phyloP scores from a whole-genome alignment of 257 asterid species.

The Misopates orontium region DNA sequence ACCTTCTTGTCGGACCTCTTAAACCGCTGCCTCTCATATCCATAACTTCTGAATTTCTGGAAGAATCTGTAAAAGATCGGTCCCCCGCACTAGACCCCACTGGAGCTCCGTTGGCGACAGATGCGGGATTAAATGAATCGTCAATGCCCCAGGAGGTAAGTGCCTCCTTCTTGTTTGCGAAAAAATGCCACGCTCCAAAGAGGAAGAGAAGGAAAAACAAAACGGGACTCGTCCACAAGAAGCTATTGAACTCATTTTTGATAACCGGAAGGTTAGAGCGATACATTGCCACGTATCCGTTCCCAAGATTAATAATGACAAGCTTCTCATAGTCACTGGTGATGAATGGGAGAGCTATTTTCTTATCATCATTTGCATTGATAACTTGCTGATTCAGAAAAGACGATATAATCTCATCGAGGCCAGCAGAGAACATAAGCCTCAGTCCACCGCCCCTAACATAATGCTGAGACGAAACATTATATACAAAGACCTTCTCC shows the following conservation, averaged over 20 bases:
- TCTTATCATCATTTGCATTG: constrained; percentile 30
- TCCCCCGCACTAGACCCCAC: constrained; percentile 48
- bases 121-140: constrained; percentile 57
- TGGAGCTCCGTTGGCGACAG: constrained; percentile 47
- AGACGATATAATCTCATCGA: constrained; percentile 61
- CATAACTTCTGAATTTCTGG: constrained; percentile 64
- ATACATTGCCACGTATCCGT: constrained; percentile 74
- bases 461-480: constrained; percentile 83
- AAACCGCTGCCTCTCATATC: constrained; percentile 62
- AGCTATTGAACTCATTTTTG: constrained; percentile 75
- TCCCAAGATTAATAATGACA: constrained; percentile 63
- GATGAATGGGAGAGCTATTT: constrained; percentile 46
- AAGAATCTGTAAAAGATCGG: constrained; percentile 57
- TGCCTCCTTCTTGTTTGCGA: constrained; percentile 89
- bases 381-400: constrained; percentile 49
- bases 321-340: constrained; percentile 77
- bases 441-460: constrained; percentile 75
- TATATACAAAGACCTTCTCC: constrained; percentile 68
- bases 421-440: constrained; percentile 62
- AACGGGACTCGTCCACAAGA: constrained; percentile 89
- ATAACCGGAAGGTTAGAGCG: constrained; percentile 77
- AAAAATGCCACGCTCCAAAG: constrained; percentile 84
- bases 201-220: constrained; percentile 79
- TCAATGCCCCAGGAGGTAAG: constrained; percentile 96
- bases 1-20: constrained; percentile 66